Conservation (phyloP, 2,329 filamentous ascomycete genomes). For the Cercospora beticola region DNA sequence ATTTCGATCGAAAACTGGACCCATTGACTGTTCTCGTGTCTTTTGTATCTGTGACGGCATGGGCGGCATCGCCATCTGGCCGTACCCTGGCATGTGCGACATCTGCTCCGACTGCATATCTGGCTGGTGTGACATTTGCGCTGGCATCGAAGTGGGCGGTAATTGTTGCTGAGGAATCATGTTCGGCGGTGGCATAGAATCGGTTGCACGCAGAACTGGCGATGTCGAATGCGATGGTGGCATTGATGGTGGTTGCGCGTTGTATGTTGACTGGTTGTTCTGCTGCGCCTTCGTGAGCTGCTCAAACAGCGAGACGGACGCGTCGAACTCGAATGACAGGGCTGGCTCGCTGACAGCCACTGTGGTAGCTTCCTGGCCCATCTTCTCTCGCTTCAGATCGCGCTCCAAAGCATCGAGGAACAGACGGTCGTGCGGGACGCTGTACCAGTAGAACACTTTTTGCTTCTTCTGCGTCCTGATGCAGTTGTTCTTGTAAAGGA, state of each 20-base stretch:
- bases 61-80: slow-evolving; percentile 69
- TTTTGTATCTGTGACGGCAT: slow-evolving; percentile 75
- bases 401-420: slow-evolving; percentile 97
- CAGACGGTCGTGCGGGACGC: slow-evolving; percentile 93
- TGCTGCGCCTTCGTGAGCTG: slow-evolving; percentile 99
- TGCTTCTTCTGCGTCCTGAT: slow-evolving; percentile 99
- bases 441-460: slow-evolving; percentile 99
- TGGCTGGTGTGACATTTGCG: slow-evolving; percentile 36
- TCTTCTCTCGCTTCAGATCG: slow-evolving; percentile 98
- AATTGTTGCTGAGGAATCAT: slow-evolving; percentile 61
- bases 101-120: slow-evolving; percentile 59
- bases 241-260: slow-evolving; percentile 33
- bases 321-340: slow-evolving; percentile 98
- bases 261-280: slow-evolving; percentile 94
- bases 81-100: slow-evolving; percentile 68
- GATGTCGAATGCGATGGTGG: slow-evolving; percentile 78
- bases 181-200: slow-evolving; percentile 88
- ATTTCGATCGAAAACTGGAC: slow-evolving; percentile 79
- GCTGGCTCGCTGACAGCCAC: slow-evolving; percentile 96
- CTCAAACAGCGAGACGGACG: slow-evolving; percentile 97
- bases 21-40: slow-evolving; percentile 78
- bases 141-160: slow-evolving; percentile 33
- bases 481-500: slow-evolving; percentile 99
- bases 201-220: slow-evolving; percentile 84
- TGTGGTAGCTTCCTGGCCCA: slow-evolving; percentile 96